These are phyloP conservation scores for Penstemon newberryi DNA, from an alignment of 257 asterid species.

Conservation along the genomic window DNA sequence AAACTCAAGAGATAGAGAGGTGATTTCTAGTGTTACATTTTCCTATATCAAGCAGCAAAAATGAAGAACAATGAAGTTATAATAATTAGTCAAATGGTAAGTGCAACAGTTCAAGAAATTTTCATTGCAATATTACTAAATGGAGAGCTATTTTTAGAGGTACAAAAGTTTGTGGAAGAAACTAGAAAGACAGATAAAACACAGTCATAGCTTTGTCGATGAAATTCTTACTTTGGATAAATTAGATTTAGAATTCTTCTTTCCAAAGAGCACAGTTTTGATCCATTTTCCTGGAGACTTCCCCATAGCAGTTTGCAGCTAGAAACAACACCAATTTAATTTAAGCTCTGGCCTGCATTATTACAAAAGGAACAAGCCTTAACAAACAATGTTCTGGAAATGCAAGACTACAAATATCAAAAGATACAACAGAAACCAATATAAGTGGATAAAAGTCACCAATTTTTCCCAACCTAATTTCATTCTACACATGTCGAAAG, in stretches of 20 bases:
- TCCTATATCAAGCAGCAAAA: slow-evolving; percentile 8
- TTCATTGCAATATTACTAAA: too few relatives aligned
- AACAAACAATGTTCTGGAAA: neutral
- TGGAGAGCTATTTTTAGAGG: too few relatives aligned
- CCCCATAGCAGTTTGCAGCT: slow-evolving; percentile 60
- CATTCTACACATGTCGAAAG: too few relatives aligned
- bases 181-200: too few relatives aligned
- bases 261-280: slow-evolving; percentile 90
- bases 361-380: slow-evolving; percentile 22
- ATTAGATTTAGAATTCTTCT: slow-evolving; percentile 71
- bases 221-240: slow-evolving; percentile 62
- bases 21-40: neutral
- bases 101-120: too few relatives aligned
- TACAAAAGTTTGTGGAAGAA: neutral
- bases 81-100: too few relatives aligned
- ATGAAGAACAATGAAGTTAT: too few relatives aligned
- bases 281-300: slow-evolving; percentile 98
- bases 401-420: neutral
- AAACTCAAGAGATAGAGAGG: neutral
- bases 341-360: slow-evolving; percentile 39
- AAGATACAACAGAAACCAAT: slow-evolving; percentile 1
- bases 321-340: slow-evolving; percentile 32
- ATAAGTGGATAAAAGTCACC: neutral
- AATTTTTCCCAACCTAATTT: neutral
- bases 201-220: too few relatives aligned